Conservation (phyloP, 2,329 filamentous ascomycete genomes). For the Tolypocladium album region DNA sequence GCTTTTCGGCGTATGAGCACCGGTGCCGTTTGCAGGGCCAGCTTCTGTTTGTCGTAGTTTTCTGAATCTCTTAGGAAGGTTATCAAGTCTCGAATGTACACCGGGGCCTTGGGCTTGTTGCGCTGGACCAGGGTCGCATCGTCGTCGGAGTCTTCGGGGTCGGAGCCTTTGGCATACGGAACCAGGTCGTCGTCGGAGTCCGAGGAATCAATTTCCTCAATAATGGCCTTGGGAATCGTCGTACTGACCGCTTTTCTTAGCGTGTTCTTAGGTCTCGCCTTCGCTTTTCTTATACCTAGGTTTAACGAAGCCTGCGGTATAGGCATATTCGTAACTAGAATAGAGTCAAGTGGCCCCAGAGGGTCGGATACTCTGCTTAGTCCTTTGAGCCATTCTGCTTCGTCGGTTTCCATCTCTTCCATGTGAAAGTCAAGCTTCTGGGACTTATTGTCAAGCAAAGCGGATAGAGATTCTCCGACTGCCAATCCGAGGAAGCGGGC, state of each 20-base stretch:
- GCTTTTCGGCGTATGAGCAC: slow-evolving; percentile 78
- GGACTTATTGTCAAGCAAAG: slow-evolving; percentile 54
- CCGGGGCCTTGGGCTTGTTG: slow-evolving; percentile 72
- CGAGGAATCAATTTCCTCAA: slow-evolving; percentile 55
- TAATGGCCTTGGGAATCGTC: slow-evolving; percentile 34
- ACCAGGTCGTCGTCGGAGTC: slow-evolving; percentile 56
- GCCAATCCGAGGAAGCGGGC: slow-evolving; percentile 81
- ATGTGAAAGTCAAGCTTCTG: slow-evolving; percentile 74
- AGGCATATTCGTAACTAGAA: slow-evolving; percentile 23
- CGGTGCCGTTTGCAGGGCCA: slow-evolving; percentile 69
- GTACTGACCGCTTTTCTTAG: slow-evolving; percentile 12
- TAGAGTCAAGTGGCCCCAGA: slow-evolving; percentile 43
- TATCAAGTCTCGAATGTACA: slow-evolving; percentile 84
- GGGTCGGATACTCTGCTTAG: slow-evolving; percentile 54
- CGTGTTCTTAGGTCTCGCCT: slow-evolving; percentile 10
- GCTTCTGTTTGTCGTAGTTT: slow-evolving; percentile 71
- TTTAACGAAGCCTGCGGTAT: background rate
- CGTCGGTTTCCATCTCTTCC: slow-evolving; percentile 62
- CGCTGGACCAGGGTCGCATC: slow-evolving; percentile 80
- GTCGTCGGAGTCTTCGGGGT: slow-evolving; percentile 84
- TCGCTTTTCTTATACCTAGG: slow-evolving; percentile 3
- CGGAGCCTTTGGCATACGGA: slow-evolving; percentile 77
- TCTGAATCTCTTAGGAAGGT: slow-evolving; percentile 69
- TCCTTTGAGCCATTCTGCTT: slow-evolving; percentile 64
- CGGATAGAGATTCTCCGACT: slow-evolving; percentile 62